Percentiles rank a stretch among this genome's conserved stretches.
Evolutionary conservation across 257 asterid genomes (phyloP).

Genomic region (Rubia yunnanensis): DNA sequence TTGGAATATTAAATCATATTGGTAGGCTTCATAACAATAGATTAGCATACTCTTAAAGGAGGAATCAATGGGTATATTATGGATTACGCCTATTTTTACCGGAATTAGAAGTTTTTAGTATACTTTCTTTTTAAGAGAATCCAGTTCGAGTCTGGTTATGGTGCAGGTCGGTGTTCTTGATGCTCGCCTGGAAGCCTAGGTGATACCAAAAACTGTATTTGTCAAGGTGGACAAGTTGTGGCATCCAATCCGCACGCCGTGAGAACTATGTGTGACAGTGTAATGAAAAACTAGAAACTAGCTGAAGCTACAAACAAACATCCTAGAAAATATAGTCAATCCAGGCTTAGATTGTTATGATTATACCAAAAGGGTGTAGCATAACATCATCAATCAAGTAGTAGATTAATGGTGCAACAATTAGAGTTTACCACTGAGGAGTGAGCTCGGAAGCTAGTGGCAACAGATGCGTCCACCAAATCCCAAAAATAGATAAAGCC

Average conservation of each 20-base stretch:
- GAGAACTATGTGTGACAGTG: no score
- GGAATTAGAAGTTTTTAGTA: neutral
- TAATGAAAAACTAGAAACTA: neutral
- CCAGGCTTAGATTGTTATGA: neutral
- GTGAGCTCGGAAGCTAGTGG: constrained; percentile 73
- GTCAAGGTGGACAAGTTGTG: no score
- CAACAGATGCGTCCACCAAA: constrained; percentile 78
- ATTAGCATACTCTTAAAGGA: neutral
- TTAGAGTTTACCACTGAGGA: constrained; percentile 67
- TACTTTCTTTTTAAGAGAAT: no score
- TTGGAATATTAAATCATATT: neutral
- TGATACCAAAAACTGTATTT: no score
- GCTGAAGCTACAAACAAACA: neutral
- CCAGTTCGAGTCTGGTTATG: neutral
- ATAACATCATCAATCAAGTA: neutral
- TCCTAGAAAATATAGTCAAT: neutral
- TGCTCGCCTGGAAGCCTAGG: neutral
- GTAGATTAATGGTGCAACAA: neutral
- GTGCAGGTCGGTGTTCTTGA: no score
- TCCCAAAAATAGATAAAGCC: constrained; percentile 90
- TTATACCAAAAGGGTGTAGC: neutral
- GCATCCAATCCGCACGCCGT: no score
- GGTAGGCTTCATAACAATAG: neutral
- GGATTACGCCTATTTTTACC: neutral
- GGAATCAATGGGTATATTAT: neutral